Base-by-base conservation (phyloP, 192 early-diverging fungal species). In the Podila verticillata region DNA sequence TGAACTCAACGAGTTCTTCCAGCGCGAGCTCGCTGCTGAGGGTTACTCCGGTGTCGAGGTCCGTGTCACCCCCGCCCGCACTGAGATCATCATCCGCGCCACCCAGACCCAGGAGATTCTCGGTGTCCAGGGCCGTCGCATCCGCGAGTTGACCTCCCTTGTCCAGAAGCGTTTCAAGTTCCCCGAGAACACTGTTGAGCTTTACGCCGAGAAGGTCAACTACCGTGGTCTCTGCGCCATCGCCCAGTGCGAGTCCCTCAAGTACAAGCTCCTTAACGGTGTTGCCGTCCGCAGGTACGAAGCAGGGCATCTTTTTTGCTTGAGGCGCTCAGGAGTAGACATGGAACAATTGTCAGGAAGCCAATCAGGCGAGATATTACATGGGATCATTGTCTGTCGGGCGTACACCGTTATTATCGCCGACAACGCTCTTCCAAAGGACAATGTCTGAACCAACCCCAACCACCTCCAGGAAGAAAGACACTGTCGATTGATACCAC, bases 161-260 rank as follows among this genome's bases (percentile, higher is more conserved):
- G 95, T 99, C 72, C 97, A 99, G 89, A 99, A 99, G 95, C 91
- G 97, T 78, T 99, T 99, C 92, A 95, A 95, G 92, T 99, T 98
- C 89, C 91, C 96, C 83, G 96, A 98, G 86, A 95, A 94, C 91
- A 96, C 95, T 71, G 96, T 99, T 70, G 96, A 98, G 89, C 91
- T 99, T 57, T 99, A 97, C 86, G 97, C 97, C 78, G 97, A 99
- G 87, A 94, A 94, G 90, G 96, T 99, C 74, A 90, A 92, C 81
- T 93, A 94, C 87, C 95, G 97, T 80, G 98, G 98, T 91, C 93
- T 99, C 72, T 96, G 92, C 90, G 96, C 98, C 78, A 93, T 97
- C 85, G 95, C 98, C 71, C 98, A 99, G 90, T 96, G 96, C 87
- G 98, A 99, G 89, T 96, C 94, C 82, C 91, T 99, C 84, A 95